These are phyloP conservation scores for Oryza longistaminata DNA, from an alignment of 176 grass and related monocot genomes.

Conservation along the genomic window DNA sequence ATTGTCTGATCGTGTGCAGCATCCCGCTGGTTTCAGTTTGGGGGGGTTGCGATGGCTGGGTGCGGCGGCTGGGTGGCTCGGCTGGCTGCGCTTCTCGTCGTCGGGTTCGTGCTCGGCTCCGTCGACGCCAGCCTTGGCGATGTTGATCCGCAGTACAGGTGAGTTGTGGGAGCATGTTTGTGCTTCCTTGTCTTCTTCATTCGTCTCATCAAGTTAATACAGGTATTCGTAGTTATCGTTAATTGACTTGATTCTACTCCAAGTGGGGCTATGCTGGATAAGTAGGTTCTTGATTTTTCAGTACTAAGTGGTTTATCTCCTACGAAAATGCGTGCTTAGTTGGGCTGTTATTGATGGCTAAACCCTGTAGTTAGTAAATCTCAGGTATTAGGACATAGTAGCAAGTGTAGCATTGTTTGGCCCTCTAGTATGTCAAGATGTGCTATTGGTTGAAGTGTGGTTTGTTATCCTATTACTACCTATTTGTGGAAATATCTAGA, in stretches of 20 bases:
- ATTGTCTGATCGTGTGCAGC: background rate
- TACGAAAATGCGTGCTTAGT: background rate
- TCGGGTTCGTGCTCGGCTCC: slow-evolving; percentile 42
- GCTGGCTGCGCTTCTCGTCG: slow-evolving; percentile 42
- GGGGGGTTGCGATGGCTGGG: background rate
- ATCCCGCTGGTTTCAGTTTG: background rate
- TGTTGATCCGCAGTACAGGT: slow-evolving; percentile 77
- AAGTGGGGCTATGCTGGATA: background rate
- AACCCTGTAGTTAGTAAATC: slow-evolving; percentile 6
- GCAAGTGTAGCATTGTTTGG: background rate
- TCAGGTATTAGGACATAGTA: background rate
- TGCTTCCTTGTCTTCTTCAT: background rate
- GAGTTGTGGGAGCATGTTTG: background rate
- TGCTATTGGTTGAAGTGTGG: background rate
- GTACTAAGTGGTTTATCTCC: background rate
- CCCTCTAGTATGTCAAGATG: background rate
- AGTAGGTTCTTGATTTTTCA: background rate
- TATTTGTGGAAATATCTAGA: background rate
- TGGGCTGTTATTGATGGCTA: background rate
- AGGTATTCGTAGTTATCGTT: background rate
- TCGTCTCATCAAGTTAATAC: background rate
- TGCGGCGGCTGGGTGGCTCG: slow-evolving; percentile 11
- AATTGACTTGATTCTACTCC: background rate
- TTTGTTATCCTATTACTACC: background rate
- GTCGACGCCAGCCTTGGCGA: slow-evolving; percentile 77